phyloP scores from a whole-genome alignment of 306 rosid genomes.

The Fragaria vesca region DNA sequence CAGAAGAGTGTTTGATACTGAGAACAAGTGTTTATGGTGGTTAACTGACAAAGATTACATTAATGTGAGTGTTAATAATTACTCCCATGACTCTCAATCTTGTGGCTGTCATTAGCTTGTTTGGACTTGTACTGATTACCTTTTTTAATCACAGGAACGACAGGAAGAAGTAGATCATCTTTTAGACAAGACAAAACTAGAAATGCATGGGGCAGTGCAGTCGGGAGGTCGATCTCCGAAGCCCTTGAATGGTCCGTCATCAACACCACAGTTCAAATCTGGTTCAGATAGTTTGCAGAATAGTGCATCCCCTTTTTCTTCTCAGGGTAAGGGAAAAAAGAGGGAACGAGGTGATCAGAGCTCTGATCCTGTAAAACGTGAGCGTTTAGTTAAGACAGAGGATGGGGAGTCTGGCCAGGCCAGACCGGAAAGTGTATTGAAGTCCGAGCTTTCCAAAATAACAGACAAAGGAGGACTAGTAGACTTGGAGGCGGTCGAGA shows the following conservation, averaged over 20 bases:
- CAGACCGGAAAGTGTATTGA: slow-evolving; percentile 54
- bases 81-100: background rate
- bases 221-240: slow-evolving; percentile 86
- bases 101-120: background rate
- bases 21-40: slow-evolving; percentile 85
- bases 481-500: slow-evolving; percentile 70
- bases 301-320: slow-evolving; percentile 56
- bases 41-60: slow-evolving; percentile 68
- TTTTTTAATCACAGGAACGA: slow-evolving; percentile 49
- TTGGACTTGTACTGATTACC: slow-evolving; percentile 2
- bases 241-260: slow-evolving; percentile 71
- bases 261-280: slow-evolving; percentile 67
- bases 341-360: slow-evolving; percentile 79
- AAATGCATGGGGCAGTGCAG: slow-evolving; percentile 79
- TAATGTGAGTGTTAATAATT: slow-evolving; percentile 55
- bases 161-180: slow-evolving; percentile 83
- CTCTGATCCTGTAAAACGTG: slow-evolving; percentile 57
- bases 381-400: slow-evolving; percentile 51
- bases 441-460: slow-evolving; percentile 65
- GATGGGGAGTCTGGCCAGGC: slow-evolving; percentile 62
- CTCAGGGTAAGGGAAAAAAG: slow-evolving; percentile 67
- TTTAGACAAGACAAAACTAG: slow-evolving; percentile 55
- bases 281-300: slow-evolving; percentile 71
- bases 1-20: slow-evolving; percentile 80
- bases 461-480: slow-evolving; percentile 77